Base-by-base conservation (phyloP, 2,329 filamentous ascomycete genomes). In the Fusarium pininemorale region DNA sequence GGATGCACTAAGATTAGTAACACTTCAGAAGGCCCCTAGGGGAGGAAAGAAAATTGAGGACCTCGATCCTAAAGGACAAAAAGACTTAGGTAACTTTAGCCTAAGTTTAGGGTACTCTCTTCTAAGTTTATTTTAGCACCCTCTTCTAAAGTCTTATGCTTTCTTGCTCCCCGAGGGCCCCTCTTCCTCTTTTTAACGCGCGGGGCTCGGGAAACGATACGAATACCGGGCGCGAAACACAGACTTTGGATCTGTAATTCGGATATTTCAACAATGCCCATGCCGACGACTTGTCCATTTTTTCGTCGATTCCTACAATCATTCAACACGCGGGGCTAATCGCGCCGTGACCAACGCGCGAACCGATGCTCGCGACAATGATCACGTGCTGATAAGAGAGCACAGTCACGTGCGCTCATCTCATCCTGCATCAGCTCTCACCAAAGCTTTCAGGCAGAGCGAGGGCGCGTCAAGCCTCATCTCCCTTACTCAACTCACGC, bases 381-480 rank as follows among this genome's bases (percentile, higher is more conserved):
- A 6, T 72, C 69, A 72, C 69, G 62, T 72, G 69, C 2, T 8
- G 32, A 13, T 16, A 32, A 39, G 9, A 26, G 3, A 6, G 3
- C 4, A 0, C 1, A 11, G 22, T 63, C 69, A 72, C 69, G 69
- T 72, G 69, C 32, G 3, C n/a, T 3, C 22, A 22, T 26, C 26
- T 28, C 51, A 50, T 66, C 14, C 39, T 37, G 45, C 56, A 58
- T 22, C 32, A 51, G 41, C 39, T n/a, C 45, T 56, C 44, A 60
- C 38, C 50, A 18, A 64, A 56, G 51, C 67, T 62, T 67, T 54
- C 47, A 42, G 35, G 30, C 56, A 53, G 42, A 7, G 53, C 69
- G 68, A 53, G 53, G 26, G 68, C 69, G 63, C 57, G 57, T 60
- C 66, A 69, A 66, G 47, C n/a, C 39, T 45, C 42, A 42, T 13